These are phyloP conservation scores for Stereum hirsutum DNA, from an alignment of 1,284 basidiomycete genomes.

Conservation along the genomic window DNA sequence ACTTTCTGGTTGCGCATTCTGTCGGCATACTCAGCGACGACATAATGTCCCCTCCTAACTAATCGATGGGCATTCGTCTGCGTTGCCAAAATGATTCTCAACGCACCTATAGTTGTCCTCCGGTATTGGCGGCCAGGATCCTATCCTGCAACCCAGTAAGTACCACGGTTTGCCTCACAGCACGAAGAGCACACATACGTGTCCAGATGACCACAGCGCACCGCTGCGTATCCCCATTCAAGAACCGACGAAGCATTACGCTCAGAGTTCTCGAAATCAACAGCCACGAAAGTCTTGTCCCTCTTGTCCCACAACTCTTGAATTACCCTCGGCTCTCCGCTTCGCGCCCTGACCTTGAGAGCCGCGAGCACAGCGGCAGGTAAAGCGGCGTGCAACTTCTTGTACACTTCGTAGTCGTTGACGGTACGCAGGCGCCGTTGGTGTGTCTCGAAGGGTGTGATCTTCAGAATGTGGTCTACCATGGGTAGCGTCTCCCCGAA, in stretches of 20 bases:
- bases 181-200: slow-evolving; percentile 36
- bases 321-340: slow-evolving; percentile 62
- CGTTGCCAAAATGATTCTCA: neutral
- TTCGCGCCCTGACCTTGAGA: slow-evolving; percentile 55
- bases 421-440: slow-evolving; percentile 64
- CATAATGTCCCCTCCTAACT: slow-evolving; percentile 64
- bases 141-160: slow-evolving; percentile 44
- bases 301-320: slow-evolving; percentile 60
- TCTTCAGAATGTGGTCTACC: slow-evolving; percentile 57
- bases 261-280: slow-evolving; percentile 76
- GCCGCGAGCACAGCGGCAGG: slow-evolving; percentile 65
- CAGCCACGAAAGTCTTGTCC: slow-evolving; percentile 67
- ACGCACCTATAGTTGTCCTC: slow-evolving; percentile 70
- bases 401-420: slow-evolving; percentile 62
- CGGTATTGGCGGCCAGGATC: slow-evolving; percentile 75
- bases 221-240: slow-evolving; percentile 77
- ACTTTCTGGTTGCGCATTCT: slow-evolving; percentile 52
- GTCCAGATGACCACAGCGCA: slow-evolving; percentile 66
- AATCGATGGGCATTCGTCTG: slow-evolving; percentile 3
- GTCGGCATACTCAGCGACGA: slow-evolving; percentile 72
- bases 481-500: slow-evolving; percentile 67
- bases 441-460: slow-evolving; percentile 57
- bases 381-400: slow-evolving; percentile 64
- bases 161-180: neutral
- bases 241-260: slow-evolving; percentile 59